Conservation (phyloP, 2,329 filamentous ascomycete species). For the Aspergillus ochraceus region DNA sequence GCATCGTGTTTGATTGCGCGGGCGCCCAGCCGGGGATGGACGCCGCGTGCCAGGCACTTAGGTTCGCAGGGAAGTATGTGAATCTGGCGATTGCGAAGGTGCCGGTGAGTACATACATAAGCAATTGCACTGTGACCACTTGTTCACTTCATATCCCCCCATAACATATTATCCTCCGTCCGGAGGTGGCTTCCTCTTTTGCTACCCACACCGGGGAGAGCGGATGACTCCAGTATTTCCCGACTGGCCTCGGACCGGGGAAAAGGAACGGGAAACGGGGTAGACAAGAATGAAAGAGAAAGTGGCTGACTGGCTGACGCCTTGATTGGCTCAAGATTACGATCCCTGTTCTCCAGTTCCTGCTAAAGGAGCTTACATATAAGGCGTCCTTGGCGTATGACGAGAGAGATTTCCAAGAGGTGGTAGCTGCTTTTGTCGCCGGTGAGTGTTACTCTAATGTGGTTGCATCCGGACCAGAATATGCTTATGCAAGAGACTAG, state of each 20-base stretch:
- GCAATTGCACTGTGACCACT: too few relatives aligned
- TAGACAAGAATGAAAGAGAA: background rate
- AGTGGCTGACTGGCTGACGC: background rate
- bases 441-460: background rate
- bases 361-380: slow-evolving; percentile 10
- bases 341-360: slow-evolving; percentile 3
- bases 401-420: slow-evolving; percentile 8
- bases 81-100: slow-evolving; percentile 10
- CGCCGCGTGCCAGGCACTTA: slow-evolving; percentile 3
- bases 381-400: slow-evolving; percentile 13
- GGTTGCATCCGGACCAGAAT: background rate
- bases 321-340: slow-evolving; percentile 6
- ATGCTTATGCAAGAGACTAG: background rate
- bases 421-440: slow-evolving; percentile 9
- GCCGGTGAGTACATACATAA: background rate
- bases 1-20: slow-evolving; percentile 14
- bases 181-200: too few relatives aligned
- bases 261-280: background rate
- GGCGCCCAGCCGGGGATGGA: slow-evolving; percentile 9
- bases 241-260: too few relatives aligned
- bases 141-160: too few relatives aligned
- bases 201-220: background rate
- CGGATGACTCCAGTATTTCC: too few relatives aligned
- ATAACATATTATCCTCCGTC: too few relatives aligned
- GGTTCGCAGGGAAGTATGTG: slow-evolving; percentile 12